Percentiles rank a stretch among this genome's conserved stretches.
Conservation (phyloP, 2,329 filamentous ascomycete species). For the Magnaporthiopsis rhizophila region DNA sequence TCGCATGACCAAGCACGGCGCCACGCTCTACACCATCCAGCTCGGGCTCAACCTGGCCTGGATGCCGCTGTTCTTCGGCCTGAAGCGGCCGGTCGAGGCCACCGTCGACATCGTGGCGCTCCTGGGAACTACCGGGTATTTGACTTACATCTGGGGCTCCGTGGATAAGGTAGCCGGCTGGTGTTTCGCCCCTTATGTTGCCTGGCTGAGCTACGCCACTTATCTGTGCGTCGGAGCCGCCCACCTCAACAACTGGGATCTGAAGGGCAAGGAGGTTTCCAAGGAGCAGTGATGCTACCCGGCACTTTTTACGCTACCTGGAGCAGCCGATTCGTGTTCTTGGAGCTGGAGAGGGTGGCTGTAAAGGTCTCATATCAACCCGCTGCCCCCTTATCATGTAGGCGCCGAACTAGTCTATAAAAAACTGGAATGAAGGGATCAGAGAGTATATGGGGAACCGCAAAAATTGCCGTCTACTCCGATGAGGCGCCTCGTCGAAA, state of each 20-base stretch:
- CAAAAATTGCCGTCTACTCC: neutral
- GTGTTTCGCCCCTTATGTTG: slow-evolving; percentile 73
- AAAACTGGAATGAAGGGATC: neutral
- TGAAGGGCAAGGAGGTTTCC: slow-evolving; percentile 26
- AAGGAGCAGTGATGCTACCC: slow-evolving; percentile 15
- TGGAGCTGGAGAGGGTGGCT: neutral
- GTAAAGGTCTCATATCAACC: neutral
- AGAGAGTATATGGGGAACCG: neutral
- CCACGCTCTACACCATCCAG: slow-evolving; percentile 79
- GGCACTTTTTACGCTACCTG: too few relatives aligned
- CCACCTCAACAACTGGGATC: slow-evolving; percentile 60
- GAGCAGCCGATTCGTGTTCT: neutral
- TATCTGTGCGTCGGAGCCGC: slow-evolving; percentile 70
- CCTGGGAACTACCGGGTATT: slow-evolving; percentile 61
- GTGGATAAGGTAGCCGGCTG: slow-evolving; percentile 67
- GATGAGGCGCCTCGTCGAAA: neutral
- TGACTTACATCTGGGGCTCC: slow-evolving; percentile 68
- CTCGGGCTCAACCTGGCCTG: slow-evolving; percentile 77
- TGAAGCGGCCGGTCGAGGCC: slow-evolving; percentile 65
- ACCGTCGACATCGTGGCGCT: slow-evolving; percentile 68
- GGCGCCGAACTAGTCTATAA: neutral
- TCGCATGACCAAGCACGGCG: slow-evolving; percentile 54
- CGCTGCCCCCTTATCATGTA: too few relatives aligned
- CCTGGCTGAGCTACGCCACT: slow-evolving; percentile 79
- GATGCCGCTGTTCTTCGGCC: slow-evolving; percentile 90